Conservation (phyloP, 352 stramenopile species). For the Pythium oligandrum region DNA sequence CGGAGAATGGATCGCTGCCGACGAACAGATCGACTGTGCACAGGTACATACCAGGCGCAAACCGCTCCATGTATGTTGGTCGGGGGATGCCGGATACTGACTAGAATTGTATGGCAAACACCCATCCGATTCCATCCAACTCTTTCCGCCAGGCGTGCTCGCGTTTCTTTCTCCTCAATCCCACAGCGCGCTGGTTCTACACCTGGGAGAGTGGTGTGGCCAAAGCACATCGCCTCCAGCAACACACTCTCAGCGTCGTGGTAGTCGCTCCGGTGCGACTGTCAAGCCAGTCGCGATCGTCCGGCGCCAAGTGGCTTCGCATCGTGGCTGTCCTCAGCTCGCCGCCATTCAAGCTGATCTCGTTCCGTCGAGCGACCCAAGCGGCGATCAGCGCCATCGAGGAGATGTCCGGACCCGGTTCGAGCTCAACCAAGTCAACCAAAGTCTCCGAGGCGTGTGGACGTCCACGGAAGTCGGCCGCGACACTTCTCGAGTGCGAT, state of each 20-base stretch:
- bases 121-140: too few species aligned
- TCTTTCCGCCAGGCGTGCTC: too few species aligned
- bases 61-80: too few species aligned
- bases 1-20: too few species aligned
- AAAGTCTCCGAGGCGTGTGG: background rate
- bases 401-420: slow-evolving; percentile 2
- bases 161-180: too few species aligned
- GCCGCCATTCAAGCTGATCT: slow-evolving; percentile 16
- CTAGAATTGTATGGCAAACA: too few species aligned
- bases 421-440: background rate
- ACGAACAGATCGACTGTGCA: too few species aligned
- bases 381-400: slow-evolving; percentile 11
- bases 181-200: too few species aligned
- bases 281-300: too few species aligned
- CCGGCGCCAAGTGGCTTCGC: background rate
- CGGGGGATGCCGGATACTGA: too few species aligned
- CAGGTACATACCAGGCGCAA: too few species aligned
- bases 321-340: slow-evolving; percentile 7
- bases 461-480: background rate
- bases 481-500: background rate
- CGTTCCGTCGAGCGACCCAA: slow-evolving; percentile 13
- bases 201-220: slow-evolving; percentile 55
- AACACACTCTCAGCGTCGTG: slow-evolving; percentile 39
- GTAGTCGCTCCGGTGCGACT: background rate
- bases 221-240: slow-evolving; percentile 46